Conservation (phyloP, 163 green algal species). For the Coccomyxa subellipsoidea region DNA sequence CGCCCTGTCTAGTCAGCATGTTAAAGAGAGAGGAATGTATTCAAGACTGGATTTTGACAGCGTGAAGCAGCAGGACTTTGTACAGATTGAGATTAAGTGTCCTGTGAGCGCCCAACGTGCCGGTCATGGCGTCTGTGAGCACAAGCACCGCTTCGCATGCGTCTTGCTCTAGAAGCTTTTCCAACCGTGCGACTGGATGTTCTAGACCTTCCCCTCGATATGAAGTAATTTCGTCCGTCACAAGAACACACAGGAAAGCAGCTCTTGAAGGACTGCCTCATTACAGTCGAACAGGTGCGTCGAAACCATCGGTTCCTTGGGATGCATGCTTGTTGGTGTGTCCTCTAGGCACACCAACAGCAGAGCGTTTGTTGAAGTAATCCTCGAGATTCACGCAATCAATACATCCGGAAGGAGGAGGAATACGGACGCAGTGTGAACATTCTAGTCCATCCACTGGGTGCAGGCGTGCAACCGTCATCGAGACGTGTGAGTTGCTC, state of each 20-base stretch:
- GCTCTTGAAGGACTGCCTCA: neutral
- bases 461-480: neutral
- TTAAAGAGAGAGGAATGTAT: too few species aligned
- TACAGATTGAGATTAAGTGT: neutral
- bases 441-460: neutral
- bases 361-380: too few species aligned
- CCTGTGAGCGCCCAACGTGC: neutral
- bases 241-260: neutral
- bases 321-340: neutral
- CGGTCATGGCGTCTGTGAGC: neutral
- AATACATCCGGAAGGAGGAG: too few species aligned
- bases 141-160: neutral
- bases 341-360: neutral
- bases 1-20: neutral
- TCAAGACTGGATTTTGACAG: too few species aligned
- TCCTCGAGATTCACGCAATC: too few species aligned
- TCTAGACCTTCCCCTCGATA: neutral
- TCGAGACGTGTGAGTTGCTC: neutral
- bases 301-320: neutral
- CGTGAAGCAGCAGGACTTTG: too few species aligned
- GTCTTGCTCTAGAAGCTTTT: neutral
- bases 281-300: neutral
- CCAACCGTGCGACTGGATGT: neutral
- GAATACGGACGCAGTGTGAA: neutral
- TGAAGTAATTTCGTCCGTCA: neutral